These are phyloP conservation scores for Mortierella sp. DNA, from an alignment of 371 early-diverging fungal genomes.

Conservation along the genomic window DNA sequence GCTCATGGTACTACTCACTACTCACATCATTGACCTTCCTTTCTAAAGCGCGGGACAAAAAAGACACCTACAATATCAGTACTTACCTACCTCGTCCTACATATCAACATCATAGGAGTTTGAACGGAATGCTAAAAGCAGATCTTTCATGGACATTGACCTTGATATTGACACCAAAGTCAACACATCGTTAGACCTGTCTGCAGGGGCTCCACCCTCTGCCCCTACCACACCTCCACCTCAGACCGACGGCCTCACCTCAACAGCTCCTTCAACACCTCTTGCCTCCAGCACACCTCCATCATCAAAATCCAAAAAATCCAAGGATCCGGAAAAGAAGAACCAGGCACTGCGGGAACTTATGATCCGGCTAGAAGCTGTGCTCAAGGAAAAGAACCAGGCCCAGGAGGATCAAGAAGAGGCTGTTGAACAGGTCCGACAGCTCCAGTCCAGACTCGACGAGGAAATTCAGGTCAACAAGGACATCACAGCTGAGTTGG, in stretches of 20 bases:
- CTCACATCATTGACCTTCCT: not conserved
- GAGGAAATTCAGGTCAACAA: slow-evolving; percentile 25
- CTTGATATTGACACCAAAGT: slow-evolving; percentile 22
- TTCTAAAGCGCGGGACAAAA: not conserved
- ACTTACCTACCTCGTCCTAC: not conserved
- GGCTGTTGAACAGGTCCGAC: slow-evolving; percentile 20
- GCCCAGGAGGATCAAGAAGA: slow-evolving; percentile 47
- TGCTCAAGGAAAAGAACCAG: slow-evolving; percentile 43
- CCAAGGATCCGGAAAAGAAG: slow-evolving; percentile 27
- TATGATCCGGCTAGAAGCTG: slow-evolving; percentile 37
- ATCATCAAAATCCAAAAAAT: slow-evolving; percentile 7
- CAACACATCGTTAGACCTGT: slow-evolving; percentile 22
- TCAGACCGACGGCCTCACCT: not conserved
- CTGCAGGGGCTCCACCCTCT: not conserved
- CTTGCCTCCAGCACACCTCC: not conserved
- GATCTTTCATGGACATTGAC: not conserved
- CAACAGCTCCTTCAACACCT: not conserved
- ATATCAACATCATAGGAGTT: slow-evolving; percentile 11
- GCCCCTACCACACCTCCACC: slow-evolving; percentile 22
- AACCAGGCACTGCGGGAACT: slow-evolving; percentile 45
- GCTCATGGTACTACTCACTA: not conserved
- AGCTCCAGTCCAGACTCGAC: slow-evolving; percentile 17
- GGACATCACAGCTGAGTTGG: slow-evolving; percentile 34
- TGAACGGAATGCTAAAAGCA: slow-evolving; percentile 10
- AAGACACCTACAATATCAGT: too few relatives aligned